Percentiles rank a stretch among this genome's conserved stretches.
Evolutionary conservation across 202 grass and related monocot species (phyloP).

Genomic region (Carex arenaria): DNA sequence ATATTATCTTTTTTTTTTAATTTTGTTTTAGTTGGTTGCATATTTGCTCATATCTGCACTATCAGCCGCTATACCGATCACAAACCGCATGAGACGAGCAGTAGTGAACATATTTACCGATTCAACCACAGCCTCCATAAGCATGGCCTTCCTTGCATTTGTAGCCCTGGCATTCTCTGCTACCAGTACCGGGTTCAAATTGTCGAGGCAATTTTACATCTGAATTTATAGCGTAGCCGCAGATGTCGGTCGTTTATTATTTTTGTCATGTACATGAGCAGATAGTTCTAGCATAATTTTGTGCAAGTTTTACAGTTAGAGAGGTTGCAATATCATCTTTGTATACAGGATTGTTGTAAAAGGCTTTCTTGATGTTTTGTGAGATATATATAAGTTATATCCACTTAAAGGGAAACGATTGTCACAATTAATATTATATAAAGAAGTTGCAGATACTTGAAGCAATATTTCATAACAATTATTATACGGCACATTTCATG

Average conservation of each 20-base stretch:
- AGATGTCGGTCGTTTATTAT: not conserved
- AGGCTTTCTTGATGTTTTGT: conserved; percentile 15
- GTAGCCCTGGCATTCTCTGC: conserved; percentile 55
- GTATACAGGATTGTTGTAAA: not conserved
- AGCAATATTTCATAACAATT: conserved; percentile 1
- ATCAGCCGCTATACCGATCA: conserved; percentile 75
- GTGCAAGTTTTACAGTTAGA: conserved; percentile 1
- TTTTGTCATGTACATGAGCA: not conserved
- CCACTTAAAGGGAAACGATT: not conserved
- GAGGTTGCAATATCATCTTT: not conserved
- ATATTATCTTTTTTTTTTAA: not conserved
- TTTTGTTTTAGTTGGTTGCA: conserved; percentile 52
- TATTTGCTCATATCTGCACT: conserved; percentile 79
- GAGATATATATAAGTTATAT: not conserved
- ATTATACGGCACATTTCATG: not conserved
- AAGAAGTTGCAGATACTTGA: not conserved
- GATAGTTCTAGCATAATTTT: conserved; percentile 4
- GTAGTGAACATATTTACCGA: conserved; percentile 64
- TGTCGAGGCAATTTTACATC: conserved; percentile 67
- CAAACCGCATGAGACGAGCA: conserved; percentile 66
- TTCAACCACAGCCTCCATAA: conserved; percentile 56
- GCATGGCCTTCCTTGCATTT: conserved; percentile 86
- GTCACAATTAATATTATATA: not conserved
- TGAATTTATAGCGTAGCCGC: conserved; percentile 20
- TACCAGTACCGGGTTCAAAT: conserved; percentile 56